Percentiles rank a stretch among this genome's conserved stretches.
Evolutionary conservation across 2,329 filamentous ascomycete species (phyloP).

Genomic region (Pseudodiploospora longispora): DNA sequence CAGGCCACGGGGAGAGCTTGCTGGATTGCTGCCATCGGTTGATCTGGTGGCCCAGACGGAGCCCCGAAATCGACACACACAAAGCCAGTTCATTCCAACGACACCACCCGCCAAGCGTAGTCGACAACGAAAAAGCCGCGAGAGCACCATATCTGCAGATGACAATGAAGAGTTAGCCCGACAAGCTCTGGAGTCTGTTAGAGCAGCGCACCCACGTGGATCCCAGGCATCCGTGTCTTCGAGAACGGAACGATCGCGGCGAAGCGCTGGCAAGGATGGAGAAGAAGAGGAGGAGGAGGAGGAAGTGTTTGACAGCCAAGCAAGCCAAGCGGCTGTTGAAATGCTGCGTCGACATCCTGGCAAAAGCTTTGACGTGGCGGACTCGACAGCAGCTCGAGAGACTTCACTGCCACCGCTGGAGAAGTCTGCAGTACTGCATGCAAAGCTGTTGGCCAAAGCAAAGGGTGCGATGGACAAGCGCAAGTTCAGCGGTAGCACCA

Average conservation of each 20-base stretch:
- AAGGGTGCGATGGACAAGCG: conserved; percentile 42
- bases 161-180: conserved; percentile 51
- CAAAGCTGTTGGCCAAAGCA: conserved; percentile 40
- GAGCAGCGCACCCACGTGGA: conserved; percentile 32
- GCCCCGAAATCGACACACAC: conserved; percentile 38
- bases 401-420: conserved; percentile 37
- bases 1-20: conserved; percentile 39
- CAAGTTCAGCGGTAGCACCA: conserved; percentile 34
- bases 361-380: conserved; percentile 43
- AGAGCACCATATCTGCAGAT: conserved; percentile 74
- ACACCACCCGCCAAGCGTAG: conserved; percentile 35
- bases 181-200: conserved; percentile 45
- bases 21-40: conserved; percentile 52
- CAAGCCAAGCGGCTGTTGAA: conserved; percentile 67
- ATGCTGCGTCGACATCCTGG: conserved; percentile 58
- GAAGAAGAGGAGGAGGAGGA: conserved; percentile 25
- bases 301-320: conserved; percentile 63
- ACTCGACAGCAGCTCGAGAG: conserved; percentile 34
- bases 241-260: conserved; percentile 18
- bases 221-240: conserved; percentile 18
- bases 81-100: conserved; percentile 34
- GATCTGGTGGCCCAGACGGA: conserved; percentile 55
- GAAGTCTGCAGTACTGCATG: conserved; percentile 38
- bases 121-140: conserved; percentile 60
- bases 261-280: background rate